A percentile compares a stretch with the other conserved stretches of the same genome.
Evolutionary conservation across 805 yeast genomes (phyloP).

Genomic region (Blastobotrys chiropterorum): DNA sequence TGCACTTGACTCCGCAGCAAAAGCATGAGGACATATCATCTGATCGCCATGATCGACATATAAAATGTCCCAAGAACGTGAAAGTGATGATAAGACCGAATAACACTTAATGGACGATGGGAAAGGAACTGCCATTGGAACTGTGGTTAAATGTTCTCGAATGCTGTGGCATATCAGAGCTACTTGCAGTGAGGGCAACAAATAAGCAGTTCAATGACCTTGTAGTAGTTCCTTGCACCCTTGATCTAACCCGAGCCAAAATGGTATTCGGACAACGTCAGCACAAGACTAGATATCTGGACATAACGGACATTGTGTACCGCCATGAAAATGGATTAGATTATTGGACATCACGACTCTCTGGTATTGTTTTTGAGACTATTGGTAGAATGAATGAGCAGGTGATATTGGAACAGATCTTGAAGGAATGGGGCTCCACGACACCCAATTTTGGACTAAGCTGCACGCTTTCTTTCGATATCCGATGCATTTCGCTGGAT

Average conservation of each 20-base stretch:
- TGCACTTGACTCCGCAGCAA: too few relatives aligned
- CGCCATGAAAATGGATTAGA: background rate
- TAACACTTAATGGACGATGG: background rate
- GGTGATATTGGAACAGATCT: background rate
- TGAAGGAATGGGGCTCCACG: background rate
- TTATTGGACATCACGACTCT: background rate
- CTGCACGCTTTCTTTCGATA: background rate
- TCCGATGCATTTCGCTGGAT: background rate
- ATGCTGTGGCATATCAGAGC: background rate
- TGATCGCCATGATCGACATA: background rate
- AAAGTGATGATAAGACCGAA: background rate
- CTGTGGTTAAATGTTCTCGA: background rate
- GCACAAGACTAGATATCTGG: background rate
- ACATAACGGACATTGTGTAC: background rate
- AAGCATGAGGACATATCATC: too few relatives aligned
- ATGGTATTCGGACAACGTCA: background rate
- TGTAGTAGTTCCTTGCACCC: background rate
- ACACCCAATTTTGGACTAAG: background rate
- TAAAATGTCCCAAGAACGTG: background rate
- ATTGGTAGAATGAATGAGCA: background rate
- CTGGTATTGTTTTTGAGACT: background rate
- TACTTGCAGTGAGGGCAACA: background rate
- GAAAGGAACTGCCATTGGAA: background rate
- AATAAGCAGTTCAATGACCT: background rate
- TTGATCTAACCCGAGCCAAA: background rate